Conservation (phyloP, 176 grass and related monocot genomes). For the Rhynchospora breviuscula region DNA sequence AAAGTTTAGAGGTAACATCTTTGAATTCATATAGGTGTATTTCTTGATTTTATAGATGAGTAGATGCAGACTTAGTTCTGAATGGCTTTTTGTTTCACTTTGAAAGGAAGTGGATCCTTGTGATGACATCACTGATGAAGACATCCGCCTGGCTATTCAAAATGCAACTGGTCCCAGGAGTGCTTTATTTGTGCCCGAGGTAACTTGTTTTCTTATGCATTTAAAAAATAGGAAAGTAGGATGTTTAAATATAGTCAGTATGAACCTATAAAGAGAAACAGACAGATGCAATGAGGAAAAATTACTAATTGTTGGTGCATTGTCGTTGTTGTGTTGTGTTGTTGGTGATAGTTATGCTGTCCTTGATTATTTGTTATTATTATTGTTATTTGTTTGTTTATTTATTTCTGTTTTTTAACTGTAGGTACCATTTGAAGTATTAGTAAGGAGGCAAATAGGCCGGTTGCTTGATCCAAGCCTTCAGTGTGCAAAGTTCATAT, state of each 20-base stretch:
- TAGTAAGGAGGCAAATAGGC: constrained; percentile 89
- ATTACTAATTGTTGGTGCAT: not conserved
- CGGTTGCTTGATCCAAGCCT: constrained; percentile 89
- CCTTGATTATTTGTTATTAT: not conserved
- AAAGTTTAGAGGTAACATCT: constrained; percentile 78
- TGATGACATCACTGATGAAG: constrained; percentile 92
- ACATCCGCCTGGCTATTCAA: constrained; percentile 96
- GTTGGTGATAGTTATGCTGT: not conserved
- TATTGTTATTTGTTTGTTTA: not conserved
- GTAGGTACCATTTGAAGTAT: constrained; percentile 92
- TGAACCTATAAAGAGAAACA: not conserved
- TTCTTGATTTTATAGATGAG: not conserved
- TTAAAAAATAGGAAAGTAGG: not conserved
- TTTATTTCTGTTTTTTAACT: constrained; percentile 18
- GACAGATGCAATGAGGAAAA: not conserved
- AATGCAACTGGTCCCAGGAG: constrained; percentile 94
- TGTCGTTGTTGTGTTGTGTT: not conserved
- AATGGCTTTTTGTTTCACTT: not conserved
- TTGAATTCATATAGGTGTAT: constrained; percentile 9
- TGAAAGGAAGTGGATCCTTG: constrained; percentile 93
- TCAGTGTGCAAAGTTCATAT: constrained; percentile 94
- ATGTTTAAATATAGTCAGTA: not conserved
- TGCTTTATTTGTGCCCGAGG: constrained; percentile 95
- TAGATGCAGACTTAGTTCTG: not conserved
- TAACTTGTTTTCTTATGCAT: constrained; percentile 20